Evolutionary conservation across 192 early-diverging fungal genomes (phyloP), one percentile per base, ranked within the genome.

Genomic region (Podila epicladia): DNA sequence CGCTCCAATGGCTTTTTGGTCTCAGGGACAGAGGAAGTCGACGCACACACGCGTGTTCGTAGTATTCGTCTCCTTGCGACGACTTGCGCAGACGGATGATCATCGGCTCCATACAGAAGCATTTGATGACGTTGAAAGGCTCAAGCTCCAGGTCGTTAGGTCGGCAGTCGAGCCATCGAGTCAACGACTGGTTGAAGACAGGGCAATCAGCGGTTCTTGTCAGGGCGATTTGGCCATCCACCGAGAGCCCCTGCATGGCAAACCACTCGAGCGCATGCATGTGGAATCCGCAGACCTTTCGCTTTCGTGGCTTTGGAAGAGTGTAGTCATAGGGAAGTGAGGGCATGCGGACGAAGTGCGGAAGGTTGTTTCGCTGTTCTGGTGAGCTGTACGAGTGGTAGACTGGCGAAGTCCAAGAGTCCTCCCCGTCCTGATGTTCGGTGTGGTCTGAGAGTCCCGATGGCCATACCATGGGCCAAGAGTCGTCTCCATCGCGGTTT

Each of bases 251-350:
- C 33, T 80, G 71, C 49, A 80, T 69, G 20, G 41, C 60, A 38
- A 65, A 71, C 71, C 71, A 80, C 35, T 80, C 77, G 9, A 80
- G 59, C 17, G 71, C 77, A 50, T 80, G 77, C 77, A 80, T 80
- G 60, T 80, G 77, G 35, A 80, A 80, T 7, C 77, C 77, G 51
- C 77, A 80, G 4, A 80, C 77, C 19, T 64, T 78, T 20, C 24
- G 20, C 15, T 2, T 15, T 20, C 29, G 9, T 8, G 53, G 53
- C 31, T 20, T 33, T 20, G 50, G 53, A 45, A 45, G 41, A 17
- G 12, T 45, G 41, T 45, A 45, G 41, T 2, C 41, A 45, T 12
- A 4, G 15, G 41, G 41, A 45, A 45, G 41, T 0, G 41, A 45
- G 11, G 41, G 41, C 41, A 45, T 45, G 13, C 41, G 15, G 15